These are phyloP conservation scores for Fusarium nurragi DNA, from an alignment of 2,329 filamentous ascomycete genomes.

Conservation along the genomic window DNA sequence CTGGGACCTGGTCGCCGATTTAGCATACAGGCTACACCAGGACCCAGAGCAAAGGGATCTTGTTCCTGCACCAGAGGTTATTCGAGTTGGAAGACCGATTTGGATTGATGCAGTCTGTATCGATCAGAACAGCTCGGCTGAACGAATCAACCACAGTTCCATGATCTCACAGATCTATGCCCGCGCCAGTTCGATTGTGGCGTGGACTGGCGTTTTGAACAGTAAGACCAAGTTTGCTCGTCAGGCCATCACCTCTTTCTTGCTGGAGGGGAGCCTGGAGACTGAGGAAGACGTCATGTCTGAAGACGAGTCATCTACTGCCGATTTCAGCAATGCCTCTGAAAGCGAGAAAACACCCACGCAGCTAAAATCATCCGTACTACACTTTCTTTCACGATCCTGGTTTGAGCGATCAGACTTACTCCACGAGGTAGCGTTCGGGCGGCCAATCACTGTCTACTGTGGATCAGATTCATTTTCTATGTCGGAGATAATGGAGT, in stretches of 20 bases:
- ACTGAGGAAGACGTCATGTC: background rate
- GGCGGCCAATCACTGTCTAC: conserved; percentile 3
- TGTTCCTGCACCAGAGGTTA: accelerated
- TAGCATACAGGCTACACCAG: background rate
- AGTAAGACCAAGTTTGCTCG: background rate
- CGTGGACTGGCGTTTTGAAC: background rate
- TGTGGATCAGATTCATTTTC: background rate
- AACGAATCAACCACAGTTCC: background rate
- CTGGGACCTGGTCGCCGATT: background rate
- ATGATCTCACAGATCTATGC: background rate
- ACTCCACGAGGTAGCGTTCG: background rate
- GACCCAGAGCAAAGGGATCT: background rate
- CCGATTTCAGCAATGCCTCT: background rate
- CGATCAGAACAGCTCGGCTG: background rate
- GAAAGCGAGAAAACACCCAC: background rate
- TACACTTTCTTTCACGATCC: background rate
- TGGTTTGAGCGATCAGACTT: conserved; percentile 1
- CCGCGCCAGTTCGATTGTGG: background rate
- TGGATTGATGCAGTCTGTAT: conserved; percentile 16
- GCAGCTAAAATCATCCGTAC: background rate
- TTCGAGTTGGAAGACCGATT: background rate
- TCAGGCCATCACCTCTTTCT: background rate
- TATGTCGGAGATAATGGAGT: background rate
- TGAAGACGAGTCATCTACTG: background rate
- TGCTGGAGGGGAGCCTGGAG: background rate